Evolutionary conservation across 1,139 yeast species (phyloP).

Genomic region (Candida tunisiensis): DNA sequence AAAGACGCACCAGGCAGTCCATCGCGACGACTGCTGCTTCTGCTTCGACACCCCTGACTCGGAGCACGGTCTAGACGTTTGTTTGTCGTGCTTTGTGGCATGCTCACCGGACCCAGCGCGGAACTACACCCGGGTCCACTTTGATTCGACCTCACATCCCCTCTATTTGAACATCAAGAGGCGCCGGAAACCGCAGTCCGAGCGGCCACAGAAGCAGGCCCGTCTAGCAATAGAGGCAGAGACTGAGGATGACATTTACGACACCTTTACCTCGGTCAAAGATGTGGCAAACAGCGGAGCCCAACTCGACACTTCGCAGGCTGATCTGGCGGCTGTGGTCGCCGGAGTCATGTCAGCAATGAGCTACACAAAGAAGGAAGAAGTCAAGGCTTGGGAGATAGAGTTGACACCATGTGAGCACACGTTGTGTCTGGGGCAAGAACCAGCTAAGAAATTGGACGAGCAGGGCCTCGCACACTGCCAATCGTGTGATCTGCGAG

Average conservation of each 20-base stretch:
- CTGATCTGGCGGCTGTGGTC: constrained; percentile 17
- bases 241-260: constrained; percentile 51
- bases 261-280: constrained; percentile 29
- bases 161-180: constrained; percentile 41
- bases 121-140: constrained; percentile 40
- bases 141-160: constrained; percentile 31
- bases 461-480: constrained; percentile 33
- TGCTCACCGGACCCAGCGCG: constrained; percentile 34
- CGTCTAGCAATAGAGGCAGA: constrained; percentile 63
- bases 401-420: constrained; percentile 73
- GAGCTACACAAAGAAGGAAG: constrained; percentile 51
- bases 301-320: constrained; percentile 4
- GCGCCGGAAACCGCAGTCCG: constrained; percentile 26
- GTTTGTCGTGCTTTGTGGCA: constrained; percentile 48
- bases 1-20: constrained; percentile 24
- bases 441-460: constrained; percentile 7
- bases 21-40: constrained; percentile 74
- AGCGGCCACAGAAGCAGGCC: constrained; percentile 34
- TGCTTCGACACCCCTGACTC: constrained; percentile 62
- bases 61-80: constrained; percentile 50
- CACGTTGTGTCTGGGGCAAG: constrained; percentile 34
- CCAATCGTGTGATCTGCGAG: constrained; percentile 45
- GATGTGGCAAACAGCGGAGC: constrained; percentile 17
- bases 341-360: constrained; percentile 41
- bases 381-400: constrained; percentile 83